These are phyloP conservation scores for Rhodotorula mucilaginosa DNA, from an alignment of 1,284 basidiomycete genomes.

Conservation along the genomic window DNA sequence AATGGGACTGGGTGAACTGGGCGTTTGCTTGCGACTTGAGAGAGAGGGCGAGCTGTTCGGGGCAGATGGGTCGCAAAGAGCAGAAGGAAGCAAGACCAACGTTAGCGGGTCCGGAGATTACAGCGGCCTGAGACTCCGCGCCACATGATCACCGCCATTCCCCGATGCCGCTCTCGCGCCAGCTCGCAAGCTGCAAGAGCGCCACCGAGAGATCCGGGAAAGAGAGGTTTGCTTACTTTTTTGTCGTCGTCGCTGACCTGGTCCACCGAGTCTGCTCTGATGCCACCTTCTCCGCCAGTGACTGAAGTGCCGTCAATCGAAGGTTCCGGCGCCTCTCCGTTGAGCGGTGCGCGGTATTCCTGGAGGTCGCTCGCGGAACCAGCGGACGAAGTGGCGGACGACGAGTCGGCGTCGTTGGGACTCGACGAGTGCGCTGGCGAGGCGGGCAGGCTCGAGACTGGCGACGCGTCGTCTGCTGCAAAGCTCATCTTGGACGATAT, in stretches of 20 bases:
- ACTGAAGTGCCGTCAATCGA: slow-evolving; percentile 42
- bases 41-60: slow-evolving; percentile 39
- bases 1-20: slow-evolving; percentile 59
- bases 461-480: slow-evolving; percentile 9
- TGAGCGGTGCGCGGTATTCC: slow-evolving; percentile 38
- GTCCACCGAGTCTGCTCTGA: slow-evolving; percentile 22
- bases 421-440: background rate
- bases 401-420: background rate
- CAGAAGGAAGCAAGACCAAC: background rate
- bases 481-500: no score
- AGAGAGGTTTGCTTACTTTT: slow-evolving; percentile 16
- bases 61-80: background rate
- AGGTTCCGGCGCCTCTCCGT: slow-evolving; percentile 41
- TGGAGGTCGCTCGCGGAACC: background rate
- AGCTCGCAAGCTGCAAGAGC: no score
- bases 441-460: slow-evolving; percentile 4
- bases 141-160: no score
- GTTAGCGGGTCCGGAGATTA: no score
- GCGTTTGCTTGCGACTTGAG: slow-evolving; percentile 82
- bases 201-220: no score
- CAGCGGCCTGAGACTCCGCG: no score
- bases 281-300: slow-evolving; percentile 35
- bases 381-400: background rate
- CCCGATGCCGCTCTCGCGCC: no score
- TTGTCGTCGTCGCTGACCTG: slow-evolving; percentile 38